These are phyloP conservation scores for Atractiella rhizophila DNA, from an alignment of 768 basidiomycete genomes.

Conservation along the genomic window DNA sequence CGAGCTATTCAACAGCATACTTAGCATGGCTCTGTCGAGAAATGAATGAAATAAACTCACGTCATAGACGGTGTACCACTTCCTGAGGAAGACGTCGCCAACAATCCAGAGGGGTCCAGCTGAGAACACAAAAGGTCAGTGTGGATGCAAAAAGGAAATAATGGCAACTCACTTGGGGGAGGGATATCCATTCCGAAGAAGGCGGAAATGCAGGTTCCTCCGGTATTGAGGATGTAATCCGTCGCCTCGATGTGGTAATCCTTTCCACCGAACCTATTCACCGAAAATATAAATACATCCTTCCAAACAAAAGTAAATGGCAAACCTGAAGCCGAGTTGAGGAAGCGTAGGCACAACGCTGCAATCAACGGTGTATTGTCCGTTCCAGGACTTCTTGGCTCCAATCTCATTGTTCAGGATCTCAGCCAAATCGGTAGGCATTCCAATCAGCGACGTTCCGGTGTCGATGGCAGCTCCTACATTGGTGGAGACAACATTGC, in stretches of 20 bases:
- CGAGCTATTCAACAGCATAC: too few relatives aligned
- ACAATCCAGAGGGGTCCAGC: constrained; percentile 15
- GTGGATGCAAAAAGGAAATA: background rate
- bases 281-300: too few relatives aligned
- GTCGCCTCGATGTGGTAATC: constrained; percentile 46
- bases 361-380: constrained; percentile 39
- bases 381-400: constrained; percentile 39
- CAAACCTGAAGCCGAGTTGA: constrained; percentile 57
- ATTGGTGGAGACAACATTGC: too few relatives aligned
- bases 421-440: constrained; percentile 85
- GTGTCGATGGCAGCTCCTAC: constrained; percentile 22
- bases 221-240: constrained; percentile 74
- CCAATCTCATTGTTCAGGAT: constrained; percentile 88
- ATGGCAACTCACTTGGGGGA: constrained; percentile 13
- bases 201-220: constrained; percentile 76
- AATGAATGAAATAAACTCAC: constrained; percentile 24
- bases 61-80: constrained; percentile 48
- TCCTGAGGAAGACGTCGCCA: constrained; percentile 69
- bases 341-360: constrained; percentile 36
- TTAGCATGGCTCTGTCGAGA: too few relatives aligned
- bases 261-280: too few relatives aligned
- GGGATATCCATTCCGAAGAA: constrained; percentile 84
- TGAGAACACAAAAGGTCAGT: background rate
- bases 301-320: background rate
- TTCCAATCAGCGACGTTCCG: constrained; percentile 70